A percentile compares a stretch with the other conserved stretches of the same genome.
These are phyloP conservation scores for Tricholoma bakamatsutake DNA, from an alignment of 768 basidiomycete genomes.

Conservation along the genomic window DNA sequence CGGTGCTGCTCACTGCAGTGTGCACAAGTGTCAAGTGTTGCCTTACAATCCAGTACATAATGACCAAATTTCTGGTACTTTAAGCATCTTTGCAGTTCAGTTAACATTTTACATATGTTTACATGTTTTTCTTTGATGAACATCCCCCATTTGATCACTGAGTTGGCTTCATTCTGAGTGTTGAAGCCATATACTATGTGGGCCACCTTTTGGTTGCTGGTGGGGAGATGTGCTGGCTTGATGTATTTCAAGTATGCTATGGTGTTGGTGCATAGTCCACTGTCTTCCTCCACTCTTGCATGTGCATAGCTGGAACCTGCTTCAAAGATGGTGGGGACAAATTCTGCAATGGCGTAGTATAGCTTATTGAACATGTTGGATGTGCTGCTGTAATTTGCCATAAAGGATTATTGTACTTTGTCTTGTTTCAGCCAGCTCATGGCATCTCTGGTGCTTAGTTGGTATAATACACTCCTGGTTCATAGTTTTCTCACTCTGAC, in stretches of 20 bases:
- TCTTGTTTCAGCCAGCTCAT: too few relatives aligned
- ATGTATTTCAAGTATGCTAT: not conserved
- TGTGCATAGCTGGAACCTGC: not conserved
- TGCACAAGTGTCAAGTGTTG: too few relatives aligned
- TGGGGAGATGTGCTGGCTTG: not conserved
- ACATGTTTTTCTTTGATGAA: too few relatives aligned
- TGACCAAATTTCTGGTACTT: conserved; percentile 20
- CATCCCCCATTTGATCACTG: conserved; percentile 2
- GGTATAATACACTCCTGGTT: too few relatives aligned
- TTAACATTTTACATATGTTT: too few relatives aligned
- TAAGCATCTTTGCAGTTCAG: conserved; percentile 19
- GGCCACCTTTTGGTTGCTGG: not conserved
- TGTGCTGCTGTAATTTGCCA: not conserved
- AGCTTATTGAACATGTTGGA: too few relatives aligned
- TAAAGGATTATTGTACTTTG: too few relatives aligned
- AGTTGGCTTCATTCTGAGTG: conserved; percentile 15
- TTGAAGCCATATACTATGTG: not conserved
- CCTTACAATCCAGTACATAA: not conserved
- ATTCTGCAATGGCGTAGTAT: too few relatives aligned
- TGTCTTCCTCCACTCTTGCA: conserved; percentile 11
- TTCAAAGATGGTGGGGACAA: not conserved
- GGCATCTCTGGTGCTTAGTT: not conserved
- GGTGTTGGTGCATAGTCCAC: not conserved
- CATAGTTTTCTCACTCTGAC: too few relatives aligned
- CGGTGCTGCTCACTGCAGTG: not conserved